A percentile compares a stretch with the other conserved stretches of the same genome.
Evolutionary conservation across 352 stramenopile genomes (phyloP).

Genomic region (Phytophthora citrophthora): DNA sequence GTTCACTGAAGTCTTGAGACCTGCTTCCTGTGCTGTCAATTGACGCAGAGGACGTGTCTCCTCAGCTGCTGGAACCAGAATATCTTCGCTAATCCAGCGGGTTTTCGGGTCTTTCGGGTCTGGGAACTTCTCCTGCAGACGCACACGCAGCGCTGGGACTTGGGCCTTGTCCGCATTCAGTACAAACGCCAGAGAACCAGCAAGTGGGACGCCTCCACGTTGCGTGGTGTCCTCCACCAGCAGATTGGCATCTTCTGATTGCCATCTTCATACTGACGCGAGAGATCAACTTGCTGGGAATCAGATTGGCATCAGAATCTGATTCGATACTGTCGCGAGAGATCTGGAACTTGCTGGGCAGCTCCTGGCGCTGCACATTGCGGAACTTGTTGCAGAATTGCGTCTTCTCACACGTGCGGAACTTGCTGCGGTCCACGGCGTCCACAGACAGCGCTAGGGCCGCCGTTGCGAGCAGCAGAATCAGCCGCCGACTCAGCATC

Average conservation of each 20-base stretch:
- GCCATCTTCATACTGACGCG: too few relatives aligned
- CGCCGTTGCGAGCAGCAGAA: constrained; percentile 21
- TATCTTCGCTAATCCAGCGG: constrained; percentile 60
- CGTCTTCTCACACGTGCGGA: constrained; percentile 97
- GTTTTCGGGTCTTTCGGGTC: constrained; percentile 60
- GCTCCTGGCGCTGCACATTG: constrained; percentile 32
- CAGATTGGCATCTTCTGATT: too few relatives aligned
- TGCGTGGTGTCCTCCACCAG: constrained; percentile 41
- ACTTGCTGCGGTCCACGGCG: constrained; percentile 98
- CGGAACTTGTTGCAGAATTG: constrained; percentile 94
- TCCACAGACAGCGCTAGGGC: constrained; percentile 6
- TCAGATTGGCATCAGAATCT: constrained; percentile 33
- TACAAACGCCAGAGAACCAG: constrained; percentile 64
- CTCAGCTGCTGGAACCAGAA: constrained; percentile 46
- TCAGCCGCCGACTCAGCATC: constrained; percentile 19
- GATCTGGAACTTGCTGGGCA: constrained; percentile 40
- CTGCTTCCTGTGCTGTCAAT: constrained; percentile 42
- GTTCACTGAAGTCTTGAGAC: constrained; percentile 30
- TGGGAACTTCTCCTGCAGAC: constrained; percentile 57
- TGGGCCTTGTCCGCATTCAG: constrained; percentile 34
- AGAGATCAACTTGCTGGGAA: too few relatives aligned
- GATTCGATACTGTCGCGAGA: constrained; percentile 34
- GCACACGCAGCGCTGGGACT: constrained; percentile 66
- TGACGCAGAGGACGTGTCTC: constrained; percentile 42
- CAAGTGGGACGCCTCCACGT: constrained; percentile 30